phyloP scores from a whole-genome alignment of 305 asterid species.

The Lippia alba region DNA sequence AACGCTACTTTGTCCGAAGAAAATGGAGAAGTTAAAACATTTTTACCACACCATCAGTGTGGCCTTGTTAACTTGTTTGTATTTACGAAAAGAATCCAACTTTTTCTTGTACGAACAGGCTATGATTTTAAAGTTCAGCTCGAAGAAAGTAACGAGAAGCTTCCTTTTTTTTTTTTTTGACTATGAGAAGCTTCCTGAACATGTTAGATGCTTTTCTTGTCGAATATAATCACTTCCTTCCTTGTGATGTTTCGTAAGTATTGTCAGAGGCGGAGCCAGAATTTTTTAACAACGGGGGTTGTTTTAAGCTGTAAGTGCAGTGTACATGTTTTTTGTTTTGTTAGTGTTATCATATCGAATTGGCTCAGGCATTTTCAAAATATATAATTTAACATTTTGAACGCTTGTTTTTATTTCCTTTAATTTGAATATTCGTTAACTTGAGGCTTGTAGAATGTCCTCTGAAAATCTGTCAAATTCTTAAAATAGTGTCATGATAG shows the following conservation, averaged over 20 bases:
- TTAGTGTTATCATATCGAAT: conserved; percentile 19
- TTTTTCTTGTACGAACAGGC: conserved; percentile 52
- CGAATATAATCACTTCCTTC: background rate
- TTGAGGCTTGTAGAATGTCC: background rate
- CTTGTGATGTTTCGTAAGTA: conserved; percentile 3
- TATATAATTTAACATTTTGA: conserved; percentile 3
- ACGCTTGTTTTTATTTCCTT: conserved; percentile 21
- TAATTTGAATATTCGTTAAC: conserved; percentile 9
- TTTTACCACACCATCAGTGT: conserved; percentile 19
- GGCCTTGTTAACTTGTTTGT: conserved; percentile 5
- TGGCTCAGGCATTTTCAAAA: conserved; percentile 10
- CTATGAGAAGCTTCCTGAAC: conserved; percentile 64
- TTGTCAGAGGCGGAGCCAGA: conserved; percentile 41
- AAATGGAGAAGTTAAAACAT: conserved; percentile 69
- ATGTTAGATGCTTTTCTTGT: conserved; percentile 50
- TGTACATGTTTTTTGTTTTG: conserved; percentile 5
- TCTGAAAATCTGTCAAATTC: conserved; percentile 7
- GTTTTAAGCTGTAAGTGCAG: conserved; percentile 63
- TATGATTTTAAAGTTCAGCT: conserved; percentile 69
- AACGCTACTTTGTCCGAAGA: conserved; percentile 62
- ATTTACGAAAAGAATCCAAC: conserved; percentile 19
- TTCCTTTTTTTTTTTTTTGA: no score
- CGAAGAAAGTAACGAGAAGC: conserved; percentile 49
- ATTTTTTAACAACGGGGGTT: no score
- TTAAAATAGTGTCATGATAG: background rate